Conservation (phyloP, 1,284 basidiomycete species). For the Grifola frondosa region DNA sequence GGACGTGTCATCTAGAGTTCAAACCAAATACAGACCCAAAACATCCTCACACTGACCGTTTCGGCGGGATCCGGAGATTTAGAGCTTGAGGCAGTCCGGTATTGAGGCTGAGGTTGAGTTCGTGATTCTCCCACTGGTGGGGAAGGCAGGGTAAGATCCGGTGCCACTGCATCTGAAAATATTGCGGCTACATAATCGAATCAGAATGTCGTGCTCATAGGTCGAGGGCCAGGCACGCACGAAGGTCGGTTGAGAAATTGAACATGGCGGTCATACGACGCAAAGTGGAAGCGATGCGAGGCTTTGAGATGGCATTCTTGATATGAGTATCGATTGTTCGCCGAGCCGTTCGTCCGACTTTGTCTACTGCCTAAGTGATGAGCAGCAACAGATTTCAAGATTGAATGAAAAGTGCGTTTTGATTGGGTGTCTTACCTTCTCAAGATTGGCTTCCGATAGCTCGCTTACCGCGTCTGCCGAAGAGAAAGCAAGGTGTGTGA, state of each 20-base stretch:
- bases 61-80: too few species aligned
- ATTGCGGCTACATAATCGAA: slow-evolving; percentile 28
- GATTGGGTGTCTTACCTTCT: slow-evolving; percentile 51
- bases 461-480: slow-evolving; percentile 55
- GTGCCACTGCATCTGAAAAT: slow-evolving; percentile 20
- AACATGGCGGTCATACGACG: slow-evolving; percentile 68
- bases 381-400: background rate
- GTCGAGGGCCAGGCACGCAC: slow-evolving; percentile 41
- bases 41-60: too few species aligned
- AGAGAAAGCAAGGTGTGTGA: slow-evolving; percentile 63
- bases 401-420: background rate
- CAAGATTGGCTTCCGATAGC: slow-evolving; percentile 54
- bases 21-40: too few species aligned
- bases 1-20: too few species aligned
- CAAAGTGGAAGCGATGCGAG: slow-evolving; percentile 61
- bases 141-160: slow-evolving; percentile 23
- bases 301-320: slow-evolving; percentile 65
- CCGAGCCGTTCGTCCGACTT: slow-evolving; percentile 62
- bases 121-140: slow-evolving; percentile 13
- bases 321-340: slow-evolving; percentile 69
- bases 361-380: slow-evolving; percentile 57
- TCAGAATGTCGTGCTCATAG: slow-evolving; percentile 9
- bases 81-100: slow-evolving; percentile 7
- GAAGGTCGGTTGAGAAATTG: slow-evolving; percentile 59
- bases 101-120: slow-evolving; percentile 9